Evolutionary conservation across 108 stramenopile species (phyloP), one percentile per base, ranked within the genome.

Genomic region (Mayamaea pseudoterrestris): DNA sequence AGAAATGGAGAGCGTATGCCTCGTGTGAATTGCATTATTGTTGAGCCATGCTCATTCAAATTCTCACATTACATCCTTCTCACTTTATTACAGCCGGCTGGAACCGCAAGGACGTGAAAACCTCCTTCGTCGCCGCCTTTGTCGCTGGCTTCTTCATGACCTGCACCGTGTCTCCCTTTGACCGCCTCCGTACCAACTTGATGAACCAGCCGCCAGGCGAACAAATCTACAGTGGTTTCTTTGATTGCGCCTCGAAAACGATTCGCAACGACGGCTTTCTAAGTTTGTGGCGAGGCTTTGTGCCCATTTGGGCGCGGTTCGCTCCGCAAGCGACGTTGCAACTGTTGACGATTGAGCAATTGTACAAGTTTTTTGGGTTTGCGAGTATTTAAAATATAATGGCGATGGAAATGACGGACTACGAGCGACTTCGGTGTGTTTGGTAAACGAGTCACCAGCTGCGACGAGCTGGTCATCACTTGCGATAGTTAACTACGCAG

Each of bases 81-180:
- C n/a, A n/a, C n/a, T n/a, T n/a, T n/a, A n/a, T n/a, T n/a, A n/a
- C n/a, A n/a, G n/a, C 35, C 49, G 85, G 74, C 30, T 67, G 58
- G 30, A 50, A 71, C 23, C 73, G 70, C 41, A 63, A 35, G 13
- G 69, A 80, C 16, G 49, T 81, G 6, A 39, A 63, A 21, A 78
- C 78, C 25, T 71, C 76, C 52, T 84, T 84, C 55, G 51, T 69
- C 34, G 71, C 85, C 12, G 83, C 87, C 26, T 76, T 80, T 24
- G 63, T 71, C 35, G 93, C 93, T 17, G 93, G 93, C 28, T 93
- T 93, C 54, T 93, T 93, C 76, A 93, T 93, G 93, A 89, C 93
- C 25, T 78, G 76, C 51, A 90, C 89, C 12, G 92, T 93, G 16
- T 59, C 74, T 47, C 92, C 92, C 0, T 93, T 90, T 53, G 92